Evolutionary conservation across 2,329 filamentous ascomycete species (phyloP).

Genomic region (Tothia fuscella): DNA sequence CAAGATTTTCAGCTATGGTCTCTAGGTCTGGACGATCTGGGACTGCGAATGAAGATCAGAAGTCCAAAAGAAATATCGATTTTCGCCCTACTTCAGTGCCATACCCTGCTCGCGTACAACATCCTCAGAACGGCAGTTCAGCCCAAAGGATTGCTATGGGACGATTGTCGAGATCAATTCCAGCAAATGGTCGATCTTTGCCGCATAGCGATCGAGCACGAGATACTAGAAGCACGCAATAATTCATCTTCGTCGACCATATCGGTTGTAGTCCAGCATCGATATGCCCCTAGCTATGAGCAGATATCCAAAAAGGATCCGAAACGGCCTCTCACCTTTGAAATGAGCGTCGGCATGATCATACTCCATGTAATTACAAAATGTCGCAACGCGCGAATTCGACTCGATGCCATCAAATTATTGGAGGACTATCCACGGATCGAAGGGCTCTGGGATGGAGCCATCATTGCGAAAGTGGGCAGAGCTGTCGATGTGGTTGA

Average conservation of each 20-base stretch:
- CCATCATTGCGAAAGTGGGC: constrained; percentile 1
- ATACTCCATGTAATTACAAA: constrained; percentile 16
- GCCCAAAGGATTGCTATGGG: not conserved
- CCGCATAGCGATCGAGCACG: constrained; percentile 5
- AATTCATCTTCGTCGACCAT: not conserved
- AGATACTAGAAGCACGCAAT: not conserved
- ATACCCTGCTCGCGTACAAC: not conserved
- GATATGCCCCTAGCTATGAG: not conserved
- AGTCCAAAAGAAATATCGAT: not conserved
- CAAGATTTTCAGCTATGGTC: not conserved
- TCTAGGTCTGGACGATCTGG: not conserved
- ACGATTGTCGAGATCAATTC: not conserved
- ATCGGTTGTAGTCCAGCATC: not conserved
- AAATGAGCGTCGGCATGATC: constrained; percentile 20
- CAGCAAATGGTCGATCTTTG: not conserved
- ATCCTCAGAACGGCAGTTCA: not conserved
- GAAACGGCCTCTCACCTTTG: constrained; percentile 15
- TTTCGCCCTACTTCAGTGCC: not conserved
- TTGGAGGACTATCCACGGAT: constrained; percentile 5
- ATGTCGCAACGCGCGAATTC: constrained; percentile 11
- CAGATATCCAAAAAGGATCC: not conserved
- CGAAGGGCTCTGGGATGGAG: constrained; percentile 7
- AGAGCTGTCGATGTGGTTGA: not conserved
- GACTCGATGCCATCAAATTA: constrained; percentile 1
- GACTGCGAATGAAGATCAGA: not conserved